Evolutionary conservation across 768 basidiomycete species (phyloP).

Genomic region (Mycena venus): DNA sequence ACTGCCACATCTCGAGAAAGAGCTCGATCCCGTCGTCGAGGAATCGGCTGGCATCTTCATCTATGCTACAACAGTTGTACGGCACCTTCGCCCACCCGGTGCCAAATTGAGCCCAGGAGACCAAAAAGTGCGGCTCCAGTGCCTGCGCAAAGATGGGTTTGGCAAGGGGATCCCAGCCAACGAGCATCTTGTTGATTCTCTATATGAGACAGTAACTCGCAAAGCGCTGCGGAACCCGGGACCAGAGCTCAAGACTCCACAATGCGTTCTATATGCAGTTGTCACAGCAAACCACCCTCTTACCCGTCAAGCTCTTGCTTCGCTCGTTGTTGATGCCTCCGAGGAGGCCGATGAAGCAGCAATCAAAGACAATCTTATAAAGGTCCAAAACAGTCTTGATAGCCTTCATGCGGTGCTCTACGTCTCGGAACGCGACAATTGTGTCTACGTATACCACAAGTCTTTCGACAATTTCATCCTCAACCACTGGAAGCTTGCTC

Average conservation of each 20-base stretch:
- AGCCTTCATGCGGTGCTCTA: constrained; percentile 5
- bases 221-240: background rate
- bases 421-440: background rate
- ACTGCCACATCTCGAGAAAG: background rate
- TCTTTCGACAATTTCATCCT: constrained; percentile 11
- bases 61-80: constrained; percentile 1
- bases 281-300: background rate
- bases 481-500: background rate
- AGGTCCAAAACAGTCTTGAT: constrained; percentile 2
- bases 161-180: background rate
- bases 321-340: background rate
- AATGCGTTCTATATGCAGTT: background rate
- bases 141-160: background rate
- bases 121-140: background rate
- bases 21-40: background rate
- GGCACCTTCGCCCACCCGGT: background rate
- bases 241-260: background rate
- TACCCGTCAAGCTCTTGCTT: background rate
- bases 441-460: constrained; percentile 10
- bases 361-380: too few species aligned
- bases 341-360: too few species aligned
- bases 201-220: background rate
- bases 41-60: constrained; percentile 12
- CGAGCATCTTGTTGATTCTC: constrained; percentile 4
- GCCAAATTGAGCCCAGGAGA: background rate